phyloP scores from a whole-genome alignment of 2,329 filamentous ascomycete genomes.

The Pyricularia sp. region DNA sequence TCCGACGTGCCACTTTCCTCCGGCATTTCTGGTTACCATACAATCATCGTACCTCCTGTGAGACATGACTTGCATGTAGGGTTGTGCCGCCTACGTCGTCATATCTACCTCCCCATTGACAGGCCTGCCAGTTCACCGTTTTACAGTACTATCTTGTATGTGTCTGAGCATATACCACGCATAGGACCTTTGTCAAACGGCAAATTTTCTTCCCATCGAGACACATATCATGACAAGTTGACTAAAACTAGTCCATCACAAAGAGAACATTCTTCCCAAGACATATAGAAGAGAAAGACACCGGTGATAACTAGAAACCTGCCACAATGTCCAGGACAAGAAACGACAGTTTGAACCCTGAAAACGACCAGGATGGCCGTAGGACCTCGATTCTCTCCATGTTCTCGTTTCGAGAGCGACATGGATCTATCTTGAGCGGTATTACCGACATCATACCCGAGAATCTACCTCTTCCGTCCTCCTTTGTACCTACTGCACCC shows the following conservation, averaged over 20 bases:
- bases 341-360: background rate
- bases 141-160: background rate
- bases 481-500: conserved; percentile 12
- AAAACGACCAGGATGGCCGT: background rate
- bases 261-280: background rate
- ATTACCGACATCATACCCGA: conserved; percentile 11
- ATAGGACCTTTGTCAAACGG: background rate
- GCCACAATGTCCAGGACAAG: background rate
- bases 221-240: background rate
- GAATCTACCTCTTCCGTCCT: conserved; percentile 7
- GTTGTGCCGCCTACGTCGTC: background rate
- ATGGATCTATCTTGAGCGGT: background rate
- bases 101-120: background rate
- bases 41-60: background rate
- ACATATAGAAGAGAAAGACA: background rate
- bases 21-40: background rate
- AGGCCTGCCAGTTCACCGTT: background rate
- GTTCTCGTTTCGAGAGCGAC: background rate
- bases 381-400: background rate
- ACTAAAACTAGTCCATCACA: background rate
- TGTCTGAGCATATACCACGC: background rate
- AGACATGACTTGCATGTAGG: background rate
- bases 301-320: background rate
- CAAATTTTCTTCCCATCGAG: background rate
- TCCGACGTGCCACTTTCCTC: background rate